Evolutionary conservation across 768 basidiomycete genomes (phyloP), one percentile per base, ranked within the genome.

Genomic region (Hypholoma fasciculare): DNA sequence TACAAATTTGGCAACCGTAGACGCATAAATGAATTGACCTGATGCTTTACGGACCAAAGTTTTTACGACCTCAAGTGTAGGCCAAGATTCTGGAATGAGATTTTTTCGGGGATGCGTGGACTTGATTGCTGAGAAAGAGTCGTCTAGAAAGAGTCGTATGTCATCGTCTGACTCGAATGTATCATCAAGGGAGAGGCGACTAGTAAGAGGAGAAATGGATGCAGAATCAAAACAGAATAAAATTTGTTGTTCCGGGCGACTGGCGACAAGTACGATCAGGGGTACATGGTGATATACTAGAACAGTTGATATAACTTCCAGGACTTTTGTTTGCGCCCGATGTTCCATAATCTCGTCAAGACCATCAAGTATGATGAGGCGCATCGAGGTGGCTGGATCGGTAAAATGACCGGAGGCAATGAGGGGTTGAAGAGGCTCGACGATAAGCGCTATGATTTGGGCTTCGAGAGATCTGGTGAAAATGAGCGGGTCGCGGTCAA

Each of bases 341-440:
- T 19, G 47, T 2, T 36, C 37, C 9, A 20, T 11, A 26, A 55
- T 72, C 59, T 73, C 70, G 49, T 73, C 71, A 9, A 74, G 57
- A 7, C 61, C 61, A 14, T 63, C 61, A 2, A 63, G 44, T 17
- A 63, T 36, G 7, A 30, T 30, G 27, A 30, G 27, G 27, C 27
- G 27, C 1, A 63, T 17, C n/a, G n/a, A 30, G 9, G 46, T 40
- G 8, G 20, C 23, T 14, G 42, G 26, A 12, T 38, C 13, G 8
- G 19, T 9, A 12, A 50, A 54, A 17, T 43, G 43, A 5, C 51
- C 43, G 7, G 37, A 20, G 4, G 43, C 20, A 4, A 51, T 19
- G 23, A 56, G 47, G 13, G 14, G 39, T 16, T 13, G 37, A 12
- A 54, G 42, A 20, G 58, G 61, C 4, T 54, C 37, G 17, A 59